Percentiles rank a stretch among this genome's conserved stretches.
phyloP scores from a whole-genome alignment of 208 protist genomes.

The Leishmania arabica region DNA sequence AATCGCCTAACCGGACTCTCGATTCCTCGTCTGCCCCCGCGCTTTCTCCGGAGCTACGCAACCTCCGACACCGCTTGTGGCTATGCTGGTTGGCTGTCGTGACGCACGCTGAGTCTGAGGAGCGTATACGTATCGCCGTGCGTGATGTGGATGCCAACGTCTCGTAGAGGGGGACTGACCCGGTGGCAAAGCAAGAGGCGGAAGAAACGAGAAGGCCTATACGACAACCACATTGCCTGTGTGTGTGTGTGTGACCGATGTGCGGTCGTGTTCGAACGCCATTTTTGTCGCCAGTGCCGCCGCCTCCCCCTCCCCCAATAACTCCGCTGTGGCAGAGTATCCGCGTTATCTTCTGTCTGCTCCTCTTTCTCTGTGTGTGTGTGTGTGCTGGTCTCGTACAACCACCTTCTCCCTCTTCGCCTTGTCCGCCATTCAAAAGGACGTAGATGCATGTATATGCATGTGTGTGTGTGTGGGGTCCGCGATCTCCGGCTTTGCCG shows the following conservation, averaged over 20 bases:
- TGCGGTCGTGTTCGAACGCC: too few species aligned
- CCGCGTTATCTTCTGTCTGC: too few species aligned
- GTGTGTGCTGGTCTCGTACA: too few species aligned
- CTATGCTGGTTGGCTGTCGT: constrained; percentile 15
- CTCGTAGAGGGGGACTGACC: neutral
- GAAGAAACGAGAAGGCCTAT: neutral
- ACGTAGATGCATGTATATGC: neutral
- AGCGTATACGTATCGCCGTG: constrained; percentile 6
- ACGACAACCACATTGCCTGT: neutral
- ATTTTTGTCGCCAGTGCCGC: too few species aligned
- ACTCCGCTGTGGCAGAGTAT: too few species aligned
- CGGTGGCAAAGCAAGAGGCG: neutral
- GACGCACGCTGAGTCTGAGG: constrained; percentile 16
- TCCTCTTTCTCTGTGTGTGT: too few species aligned
- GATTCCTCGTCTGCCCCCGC: neutral
- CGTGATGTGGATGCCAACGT: constrained; percentile 17
- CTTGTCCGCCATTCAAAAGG: too few species aligned
- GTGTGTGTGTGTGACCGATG: neutral
- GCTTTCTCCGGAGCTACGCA: neutral
- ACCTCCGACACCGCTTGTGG: constrained; percentile 11
- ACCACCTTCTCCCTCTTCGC: too few species aligned
- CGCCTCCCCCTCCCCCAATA: too few species aligned
- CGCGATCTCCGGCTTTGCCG: too few species aligned
- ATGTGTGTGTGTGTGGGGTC: neutral
- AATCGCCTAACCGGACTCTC: neutral